Percentiles rank a stretch among this genome's conserved stretches.
Evolutionary conservation across 2,329 filamentous ascomycete species (phyloP).

Genomic region (Colletotrichum eremochloae): DNA sequence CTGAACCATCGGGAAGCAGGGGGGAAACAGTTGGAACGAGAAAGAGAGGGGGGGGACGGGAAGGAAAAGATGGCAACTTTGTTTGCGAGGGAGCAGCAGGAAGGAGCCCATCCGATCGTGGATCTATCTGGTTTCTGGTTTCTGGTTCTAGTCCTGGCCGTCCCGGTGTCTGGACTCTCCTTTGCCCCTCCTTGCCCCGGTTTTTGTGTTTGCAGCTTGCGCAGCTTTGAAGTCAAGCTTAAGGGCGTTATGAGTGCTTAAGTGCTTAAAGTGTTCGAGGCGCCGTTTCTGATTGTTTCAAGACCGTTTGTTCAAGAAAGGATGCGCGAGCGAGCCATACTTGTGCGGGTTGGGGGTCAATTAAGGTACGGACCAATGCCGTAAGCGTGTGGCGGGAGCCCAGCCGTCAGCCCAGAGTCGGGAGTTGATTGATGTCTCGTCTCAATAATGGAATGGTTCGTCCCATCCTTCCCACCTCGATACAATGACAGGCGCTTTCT

Average conservation of each 20-base stretch:
- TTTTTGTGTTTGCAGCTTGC: constrained; percentile 5
- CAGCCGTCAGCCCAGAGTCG: constrained; percentile 21
- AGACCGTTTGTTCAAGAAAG: neutral
- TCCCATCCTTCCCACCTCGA: constrained; percentile 5
- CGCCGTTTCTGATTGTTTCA: constrained; percentile 8
- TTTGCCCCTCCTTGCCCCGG: constrained; percentile 9
- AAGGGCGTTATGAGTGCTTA: neutral
- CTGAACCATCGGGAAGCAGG: neutral
- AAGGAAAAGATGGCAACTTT: neutral
- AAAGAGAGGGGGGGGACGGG: too few relatives aligned
- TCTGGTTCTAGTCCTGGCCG: constrained; percentile 5
- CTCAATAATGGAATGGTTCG: constrained; percentile 23
- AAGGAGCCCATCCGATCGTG: neutral
- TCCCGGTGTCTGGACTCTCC: neutral
- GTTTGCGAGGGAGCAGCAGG: constrained; percentile 1
- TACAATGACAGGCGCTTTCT: constrained; percentile 18
- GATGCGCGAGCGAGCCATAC: constrained; percentile 3
- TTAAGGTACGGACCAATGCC: neutral
- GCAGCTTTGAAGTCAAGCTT: constrained; percentile 31
- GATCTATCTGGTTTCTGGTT: neutral
- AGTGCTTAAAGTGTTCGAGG: constrained; percentile 1
- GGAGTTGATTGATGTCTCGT: constrained; percentile 39
- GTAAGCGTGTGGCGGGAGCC: constrained; percentile 13
- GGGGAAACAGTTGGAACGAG: neutral
- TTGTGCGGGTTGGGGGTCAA: constrained; percentile 2